Conservation (phyloP, 2,329 filamentous ascomycete genomes). For the Fusarium penzigii region DNA sequence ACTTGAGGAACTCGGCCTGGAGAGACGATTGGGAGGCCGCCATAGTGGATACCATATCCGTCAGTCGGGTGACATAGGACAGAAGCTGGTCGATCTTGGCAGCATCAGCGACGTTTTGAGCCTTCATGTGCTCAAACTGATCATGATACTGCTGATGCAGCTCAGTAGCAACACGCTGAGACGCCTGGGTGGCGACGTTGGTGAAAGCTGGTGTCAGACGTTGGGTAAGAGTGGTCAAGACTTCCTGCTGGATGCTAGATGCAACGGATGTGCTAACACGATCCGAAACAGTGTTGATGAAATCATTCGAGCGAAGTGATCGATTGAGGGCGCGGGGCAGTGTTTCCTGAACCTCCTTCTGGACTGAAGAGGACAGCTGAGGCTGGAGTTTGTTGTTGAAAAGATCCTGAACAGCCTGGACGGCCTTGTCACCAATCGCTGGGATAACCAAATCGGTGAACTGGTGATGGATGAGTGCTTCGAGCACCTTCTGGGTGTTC, state of each 20-base stretch:
- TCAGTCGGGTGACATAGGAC: slow-evolving; percentile 64
- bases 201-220: slow-evolving; percentile 68
- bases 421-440: slow-evolving; percentile 66
- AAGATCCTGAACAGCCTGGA: slow-evolving; percentile 69
- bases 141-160: slow-evolving; percentile 63
- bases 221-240: slow-evolving; percentile 61
- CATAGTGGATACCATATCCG: slow-evolving; percentile 70
- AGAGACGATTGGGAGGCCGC: slow-evolving; percentile 67
- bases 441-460: slow-evolving; percentile 78
- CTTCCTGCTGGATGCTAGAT: slow-evolving; percentile 68
- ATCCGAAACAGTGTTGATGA: slow-evolving; percentile 70
- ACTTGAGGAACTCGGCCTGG: slow-evolving; percentile 63
- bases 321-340: slow-evolving; percentile 63
- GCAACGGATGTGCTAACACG: slow-evolving; percentile 68
- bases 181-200: slow-evolving; percentile 63
- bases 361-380: slow-evolving; percentile 65
- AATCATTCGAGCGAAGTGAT: slow-evolving; percentile 68
- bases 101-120: slow-evolving; percentile 51
- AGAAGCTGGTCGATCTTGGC: slow-evolving; percentile 75
- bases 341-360: slow-evolving; percentile 70
- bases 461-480: slow-evolving; percentile 73
- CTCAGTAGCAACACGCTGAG: slow-evolving; percentile 67
- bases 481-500: slow-evolving; percentile 70
- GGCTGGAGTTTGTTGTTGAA: slow-evolving; percentile 68
- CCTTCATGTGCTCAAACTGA: slow-evolving; percentile 52